Evolutionary conservation across 2,329 filamentous ascomycete genomes (phyloP).

Genomic region (Fusarium multiceps): DNA sequence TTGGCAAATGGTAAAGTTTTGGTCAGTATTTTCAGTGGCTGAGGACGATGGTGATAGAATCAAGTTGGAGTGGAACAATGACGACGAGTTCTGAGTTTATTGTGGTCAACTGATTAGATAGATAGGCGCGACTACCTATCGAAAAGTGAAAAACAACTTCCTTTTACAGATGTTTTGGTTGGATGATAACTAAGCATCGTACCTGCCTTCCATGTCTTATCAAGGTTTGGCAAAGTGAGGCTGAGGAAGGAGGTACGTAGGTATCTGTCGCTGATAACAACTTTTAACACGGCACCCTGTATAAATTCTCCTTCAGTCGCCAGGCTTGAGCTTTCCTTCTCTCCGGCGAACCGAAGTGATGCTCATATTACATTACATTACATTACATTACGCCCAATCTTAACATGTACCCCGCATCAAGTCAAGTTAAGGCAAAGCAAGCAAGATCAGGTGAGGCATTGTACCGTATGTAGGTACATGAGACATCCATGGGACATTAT

Average conservation of each 20-base stretch:
- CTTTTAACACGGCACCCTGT: neutral
- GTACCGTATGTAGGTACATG: constrained; percentile 16
- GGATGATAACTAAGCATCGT: constrained; percentile 18
- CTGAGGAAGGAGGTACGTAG: constrained; percentile 5
- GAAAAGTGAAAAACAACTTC: constrained; percentile 6
- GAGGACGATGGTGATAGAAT: neutral
- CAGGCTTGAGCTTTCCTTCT: constrained; percentile 3
- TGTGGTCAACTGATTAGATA: constrained; percentile 11
- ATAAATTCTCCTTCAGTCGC: neutral
- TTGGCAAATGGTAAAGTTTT: neutral
- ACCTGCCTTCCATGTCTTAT: constrained; percentile 8
- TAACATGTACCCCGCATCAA: neutral
- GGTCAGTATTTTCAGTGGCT: neutral
- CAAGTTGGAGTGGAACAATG: neutral
- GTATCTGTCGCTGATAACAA: neutral
- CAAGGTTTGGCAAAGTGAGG: constrained; percentile 13
- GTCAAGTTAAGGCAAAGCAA: neutral
- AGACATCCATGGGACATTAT: constrained; percentile 29
- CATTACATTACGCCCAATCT: constrained; percentile 7
- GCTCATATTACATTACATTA: neutral
- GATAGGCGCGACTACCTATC: neutral
- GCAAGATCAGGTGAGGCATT: neutral
- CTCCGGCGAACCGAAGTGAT: constrained; percentile 4
- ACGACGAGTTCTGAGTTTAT: neutral
- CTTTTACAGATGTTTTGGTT: constrained; percentile 5